Percentiles rank a stretch among this genome's conserved stretches.
Conservation (phyloP, 495 filamentous ascomycete species). For the Melanomma pulvis-pyrius region DNA sequence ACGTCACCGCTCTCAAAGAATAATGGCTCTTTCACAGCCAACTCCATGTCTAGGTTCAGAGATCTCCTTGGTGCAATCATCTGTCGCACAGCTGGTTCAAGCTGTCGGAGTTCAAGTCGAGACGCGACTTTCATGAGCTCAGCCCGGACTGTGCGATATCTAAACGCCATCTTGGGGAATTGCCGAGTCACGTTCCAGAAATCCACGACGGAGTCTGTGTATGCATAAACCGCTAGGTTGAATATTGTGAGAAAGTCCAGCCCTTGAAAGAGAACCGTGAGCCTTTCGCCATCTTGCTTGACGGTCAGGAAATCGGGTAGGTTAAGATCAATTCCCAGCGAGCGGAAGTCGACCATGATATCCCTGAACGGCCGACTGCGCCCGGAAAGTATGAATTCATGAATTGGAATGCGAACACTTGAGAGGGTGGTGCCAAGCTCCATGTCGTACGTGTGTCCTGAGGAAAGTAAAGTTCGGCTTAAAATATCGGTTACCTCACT, state of each 20-base stretch:
- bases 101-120: constrained; percentile 62
- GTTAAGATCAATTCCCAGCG: constrained; percentile 39
- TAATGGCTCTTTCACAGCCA: constrained; percentile 63
- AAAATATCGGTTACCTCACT: constrained; percentile 43
- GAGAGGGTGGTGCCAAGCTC: constrained; percentile 62
- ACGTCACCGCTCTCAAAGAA: constrained; percentile 79
- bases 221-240: constrained; percentile 78
- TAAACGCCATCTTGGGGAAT: constrained; percentile 60
- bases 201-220: constrained; percentile 78
- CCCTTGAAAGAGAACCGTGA: constrained; percentile 62
- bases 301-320: constrained; percentile 65
- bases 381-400: constrained; percentile 75
- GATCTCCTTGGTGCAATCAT: constrained; percentile 66
- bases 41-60: constrained; percentile 67
- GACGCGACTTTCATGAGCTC: constrained; percentile 82
- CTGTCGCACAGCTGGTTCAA: constrained; percentile 75
- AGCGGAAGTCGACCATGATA: constrained; percentile 58
- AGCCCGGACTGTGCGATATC: constrained; percentile 74
- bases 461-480: constrained; percentile 44
- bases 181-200: constrained; percentile 77
- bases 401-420: constrained; percentile 73
- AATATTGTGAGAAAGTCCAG: constrained; percentile 75
- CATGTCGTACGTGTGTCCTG: constrained; percentile 46
- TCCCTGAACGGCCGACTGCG: constrained; percentile 70
- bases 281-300: constrained; percentile 52